A percentile compares a stretch with the other conserved stretches of the same genome.
Evolutionary conservation across 345 rosid genomes (phyloP).

Genomic region (Brassica juncea): DNA sequence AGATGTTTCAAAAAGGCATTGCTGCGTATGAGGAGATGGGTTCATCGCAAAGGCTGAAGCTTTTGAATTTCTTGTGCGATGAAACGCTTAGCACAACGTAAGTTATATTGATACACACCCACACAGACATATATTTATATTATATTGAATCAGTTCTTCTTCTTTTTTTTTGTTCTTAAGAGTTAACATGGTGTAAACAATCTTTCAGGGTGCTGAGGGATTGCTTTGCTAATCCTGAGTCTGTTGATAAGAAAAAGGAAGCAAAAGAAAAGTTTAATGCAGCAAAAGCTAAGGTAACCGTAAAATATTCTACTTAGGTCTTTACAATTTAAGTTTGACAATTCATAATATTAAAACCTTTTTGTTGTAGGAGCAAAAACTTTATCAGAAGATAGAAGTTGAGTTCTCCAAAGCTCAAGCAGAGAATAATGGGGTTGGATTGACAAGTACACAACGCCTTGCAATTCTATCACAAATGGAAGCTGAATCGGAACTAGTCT

Average conservation of each 20-base stretch:
- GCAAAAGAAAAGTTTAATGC: conserved; percentile 49
- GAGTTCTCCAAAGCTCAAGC: conserved; percentile 60
- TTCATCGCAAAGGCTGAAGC: conserved; percentile 49
- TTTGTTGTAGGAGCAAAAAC: conserved; percentile 54
- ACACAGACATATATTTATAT: not conserved
- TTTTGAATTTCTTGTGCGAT: conserved; percentile 67
- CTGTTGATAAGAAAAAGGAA: conserved; percentile 49
- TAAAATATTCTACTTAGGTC: not conserved
- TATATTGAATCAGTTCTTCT: not conserved
- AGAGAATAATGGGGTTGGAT: conserved; percentile 49
- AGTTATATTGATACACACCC: conserved; percentile 30
- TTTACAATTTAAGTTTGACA: not conserved
- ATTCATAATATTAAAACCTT: not conserved
- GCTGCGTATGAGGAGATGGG: conserved; percentile 48
- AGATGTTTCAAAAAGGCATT: conserved; percentile 42
- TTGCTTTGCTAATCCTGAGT: conserved; percentile 58
- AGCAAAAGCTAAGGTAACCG: conserved; percentile 61
- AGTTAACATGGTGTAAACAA: not conserved
- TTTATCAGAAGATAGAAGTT: conserved; percentile 54
- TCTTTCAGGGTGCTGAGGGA: conserved; percentile 46
- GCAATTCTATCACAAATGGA: conserved; percentile 51
- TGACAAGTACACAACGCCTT: conserved; percentile 50
- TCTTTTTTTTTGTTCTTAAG: not conserved
- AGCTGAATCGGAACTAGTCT: conserved; percentile 54
- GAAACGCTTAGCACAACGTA: conserved; percentile 66